Conservation (phyloP, 495 filamentous ascomycete species). For the Aspergillus mulundensis region DNA sequence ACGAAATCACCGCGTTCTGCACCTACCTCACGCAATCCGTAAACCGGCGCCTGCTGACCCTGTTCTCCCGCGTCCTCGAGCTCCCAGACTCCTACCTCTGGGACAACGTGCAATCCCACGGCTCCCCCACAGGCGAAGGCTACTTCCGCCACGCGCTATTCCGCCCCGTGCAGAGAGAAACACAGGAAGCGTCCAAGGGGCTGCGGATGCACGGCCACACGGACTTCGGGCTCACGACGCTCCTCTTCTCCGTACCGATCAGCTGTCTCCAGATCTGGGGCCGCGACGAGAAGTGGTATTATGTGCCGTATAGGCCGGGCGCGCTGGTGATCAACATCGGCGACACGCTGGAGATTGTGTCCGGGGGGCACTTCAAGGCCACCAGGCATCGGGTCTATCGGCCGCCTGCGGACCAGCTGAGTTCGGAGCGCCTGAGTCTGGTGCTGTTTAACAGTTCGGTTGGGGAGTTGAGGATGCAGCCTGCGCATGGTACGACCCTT, state of each 20-base stretch:
- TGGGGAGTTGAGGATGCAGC: conserved; percentile 34
- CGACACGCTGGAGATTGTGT: conserved; percentile 43
- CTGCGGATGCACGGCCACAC: conserved; percentile 46
- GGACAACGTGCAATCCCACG: conserved; percentile 43
- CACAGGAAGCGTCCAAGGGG: conserved; percentile 34
- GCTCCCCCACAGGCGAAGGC: conserved; percentile 40
- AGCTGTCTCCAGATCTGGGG: conserved; percentile 32
- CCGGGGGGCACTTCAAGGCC: conserved; percentile 47
- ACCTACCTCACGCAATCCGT: conserved; percentile 43
- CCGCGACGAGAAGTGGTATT: conserved; percentile 32
- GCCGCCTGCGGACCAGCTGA: conserved; percentile 38
- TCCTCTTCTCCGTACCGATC: conserved; percentile 43
- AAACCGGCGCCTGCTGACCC: conserved; percentile 39
- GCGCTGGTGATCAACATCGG: conserved; percentile 46
- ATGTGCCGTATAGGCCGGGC: conserved; percentile 41
- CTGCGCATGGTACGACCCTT: conserved; percentile 22
- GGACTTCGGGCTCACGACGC: conserved; percentile 39
- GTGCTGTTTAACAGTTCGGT: conserved; percentile 43
- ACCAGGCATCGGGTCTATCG: conserved; percentile 42
- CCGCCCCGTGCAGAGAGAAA: conserved; percentile 36
- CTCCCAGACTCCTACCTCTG: conserved; percentile 44
- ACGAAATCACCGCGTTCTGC: conserved; percentile 41
- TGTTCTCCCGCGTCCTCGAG: conserved; percentile 45
- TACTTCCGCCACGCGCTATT: conserved; percentile 47
- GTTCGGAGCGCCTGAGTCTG: conserved; percentile 37